Evolutionary conservation across 2,329 filamentous ascomycete species (phyloP).

Genomic region (Teratosphaeria zuluensis): DNA sequence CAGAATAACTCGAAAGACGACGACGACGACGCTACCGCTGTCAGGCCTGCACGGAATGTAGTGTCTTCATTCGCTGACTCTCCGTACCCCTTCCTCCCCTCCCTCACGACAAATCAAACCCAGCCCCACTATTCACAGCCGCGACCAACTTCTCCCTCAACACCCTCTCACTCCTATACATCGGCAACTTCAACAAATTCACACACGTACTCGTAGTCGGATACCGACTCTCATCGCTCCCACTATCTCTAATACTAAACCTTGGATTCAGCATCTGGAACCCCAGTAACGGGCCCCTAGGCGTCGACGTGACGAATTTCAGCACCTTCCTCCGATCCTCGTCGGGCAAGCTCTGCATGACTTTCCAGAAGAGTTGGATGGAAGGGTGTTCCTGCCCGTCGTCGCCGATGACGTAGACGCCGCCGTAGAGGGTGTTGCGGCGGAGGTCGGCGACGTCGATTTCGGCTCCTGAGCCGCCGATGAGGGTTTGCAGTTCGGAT

Average conservation of each 20-base stretch:
- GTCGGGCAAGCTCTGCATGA: conserved; percentile 68
- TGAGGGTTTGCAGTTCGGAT: conserved; percentile 81
- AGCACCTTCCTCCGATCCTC: conserved; percentile 73
- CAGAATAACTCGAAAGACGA: too few species aligned
- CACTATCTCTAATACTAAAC: conserved; percentile 84
- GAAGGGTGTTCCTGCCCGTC: conserved; percentile 79
- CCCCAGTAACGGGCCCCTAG: conserved; percentile 77
- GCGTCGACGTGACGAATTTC: conserved; percentile 92
- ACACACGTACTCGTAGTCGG: conserved; percentile 95
- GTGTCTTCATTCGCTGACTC: not conserved
- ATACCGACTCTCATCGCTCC: conserved; percentile 63
- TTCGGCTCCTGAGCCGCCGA: conserved; percentile 69
- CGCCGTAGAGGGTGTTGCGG: conserved; percentile 75
- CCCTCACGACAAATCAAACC: conserved; percentile 70
- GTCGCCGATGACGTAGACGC: conserved; percentile 81
- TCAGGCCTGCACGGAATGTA: too few species aligned
- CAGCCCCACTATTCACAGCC: conserved; percentile 79
- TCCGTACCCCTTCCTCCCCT: conserved; percentile 27
- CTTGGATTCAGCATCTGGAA: conserved; percentile 76
- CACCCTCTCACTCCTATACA: conserved; percentile 57
- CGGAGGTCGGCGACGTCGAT: conserved; percentile 84
- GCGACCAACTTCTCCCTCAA: conserved; percentile 78
- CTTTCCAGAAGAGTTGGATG: conserved; percentile 81
- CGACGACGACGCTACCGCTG: too few species aligned
- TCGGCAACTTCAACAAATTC: conserved; percentile 84